Evolutionary conservation across 2,329 filamentous ascomycete species (phyloP).

Genomic region (Chaetothyriales sp.): DNA sequence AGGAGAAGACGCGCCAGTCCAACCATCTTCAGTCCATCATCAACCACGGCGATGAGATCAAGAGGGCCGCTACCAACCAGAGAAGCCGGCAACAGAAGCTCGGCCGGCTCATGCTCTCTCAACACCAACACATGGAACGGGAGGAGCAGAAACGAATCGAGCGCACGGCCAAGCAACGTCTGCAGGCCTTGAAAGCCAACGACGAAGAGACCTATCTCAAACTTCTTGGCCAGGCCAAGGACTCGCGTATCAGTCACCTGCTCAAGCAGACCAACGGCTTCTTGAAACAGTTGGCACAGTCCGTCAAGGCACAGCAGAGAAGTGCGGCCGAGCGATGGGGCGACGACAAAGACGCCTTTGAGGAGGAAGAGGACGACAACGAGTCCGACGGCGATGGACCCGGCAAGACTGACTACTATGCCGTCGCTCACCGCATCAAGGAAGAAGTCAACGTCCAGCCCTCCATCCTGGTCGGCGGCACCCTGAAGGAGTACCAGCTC

Average conservation of each 20-base stretch:
- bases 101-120: conserved; percentile 72
- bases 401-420: conserved; percentile 94
- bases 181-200: conserved; percentile 95
- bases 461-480: conserved; percentile 75
- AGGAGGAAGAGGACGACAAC: conserved; percentile 44
- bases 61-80: conserved; percentile 52
- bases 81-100: conserved; percentile 70
- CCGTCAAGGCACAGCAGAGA: conserved; percentile 86
- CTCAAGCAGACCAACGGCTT: conserved; percentile 96
- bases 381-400: conserved; percentile 50
- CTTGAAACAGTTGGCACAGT: conserved; percentile 85
- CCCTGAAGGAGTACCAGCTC: conserved; percentile 90
- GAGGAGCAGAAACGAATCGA: conserved; percentile 98
- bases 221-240: conserved; percentile 93
- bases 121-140: conserved; percentile 94
- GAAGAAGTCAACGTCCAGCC: conserved; percentile 82
- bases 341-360: conserved; percentile 41
- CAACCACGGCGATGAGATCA: conserved; percentile 66
- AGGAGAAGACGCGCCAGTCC: conserved; percentile 93
- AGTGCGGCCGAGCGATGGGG: conserved; percentile 68
- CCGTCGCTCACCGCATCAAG: conserved; percentile 88
- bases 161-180: conserved; percentile 96
- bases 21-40: conserved; percentile 84
- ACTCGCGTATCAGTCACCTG: conserved; percentile 95
- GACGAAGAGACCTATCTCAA: conserved; percentile 98